phyloP scores from a whole-genome alignment of 495 filamentous ascomycete genomes.

The Aspergillus bridgeri region DNA sequence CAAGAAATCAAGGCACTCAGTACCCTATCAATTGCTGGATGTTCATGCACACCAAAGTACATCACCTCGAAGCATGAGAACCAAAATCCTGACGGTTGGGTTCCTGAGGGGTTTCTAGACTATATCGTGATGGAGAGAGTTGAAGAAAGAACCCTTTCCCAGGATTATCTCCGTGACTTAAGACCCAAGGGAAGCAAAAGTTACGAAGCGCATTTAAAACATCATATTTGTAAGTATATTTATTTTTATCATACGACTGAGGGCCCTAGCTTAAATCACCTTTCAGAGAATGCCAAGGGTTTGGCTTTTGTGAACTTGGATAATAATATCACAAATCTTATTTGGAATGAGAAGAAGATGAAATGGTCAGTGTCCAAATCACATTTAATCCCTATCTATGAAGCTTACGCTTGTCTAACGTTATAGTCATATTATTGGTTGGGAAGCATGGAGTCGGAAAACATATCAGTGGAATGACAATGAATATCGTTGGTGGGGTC shows the following conservation, averaged over 20 bases:
- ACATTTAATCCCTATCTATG: background rate
- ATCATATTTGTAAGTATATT: slow-evolving; percentile 2
- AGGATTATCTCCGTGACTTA: background rate
- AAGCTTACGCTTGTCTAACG: slow-evolving; percentile 7
- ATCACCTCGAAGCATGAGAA: slow-evolving; percentile 7
- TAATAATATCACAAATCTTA: slow-evolving; percentile 6
- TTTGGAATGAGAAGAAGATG: slow-evolving; percentile 5
- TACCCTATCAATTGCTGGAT: background rate
- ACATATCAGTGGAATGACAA: slow-evolving; percentile 7
- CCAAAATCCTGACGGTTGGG: background rate
- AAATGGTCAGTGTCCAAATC: slow-evolving; percentile 3
- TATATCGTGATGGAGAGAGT: slow-evolving; percentile 5
- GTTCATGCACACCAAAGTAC: slow-evolving; percentile 6
- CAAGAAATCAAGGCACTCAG: slow-evolving; percentile 1
- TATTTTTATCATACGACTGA: background rate
- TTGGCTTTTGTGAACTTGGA: slow-evolving; percentile 1
- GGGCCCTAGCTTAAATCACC: background rate
- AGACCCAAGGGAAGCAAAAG: background rate
- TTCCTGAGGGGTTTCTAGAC: slow-evolving; percentile 1
- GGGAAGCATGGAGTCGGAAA: slow-evolving; percentile 5
- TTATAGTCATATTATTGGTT: slow-evolving; percentile 11
- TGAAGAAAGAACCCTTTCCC: slow-evolving; percentile 1
- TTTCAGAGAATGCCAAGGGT: background rate
- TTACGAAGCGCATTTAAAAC: background rate
- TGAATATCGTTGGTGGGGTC: background rate